A percentile compares a stretch with the other conserved stretches of the same genome.
These are phyloP conservation scores for Pseudogymnoascus pannorum DNA, from an alignment of 2,329 filamentous ascomycete species.

Conservation along the genomic window DNA sequence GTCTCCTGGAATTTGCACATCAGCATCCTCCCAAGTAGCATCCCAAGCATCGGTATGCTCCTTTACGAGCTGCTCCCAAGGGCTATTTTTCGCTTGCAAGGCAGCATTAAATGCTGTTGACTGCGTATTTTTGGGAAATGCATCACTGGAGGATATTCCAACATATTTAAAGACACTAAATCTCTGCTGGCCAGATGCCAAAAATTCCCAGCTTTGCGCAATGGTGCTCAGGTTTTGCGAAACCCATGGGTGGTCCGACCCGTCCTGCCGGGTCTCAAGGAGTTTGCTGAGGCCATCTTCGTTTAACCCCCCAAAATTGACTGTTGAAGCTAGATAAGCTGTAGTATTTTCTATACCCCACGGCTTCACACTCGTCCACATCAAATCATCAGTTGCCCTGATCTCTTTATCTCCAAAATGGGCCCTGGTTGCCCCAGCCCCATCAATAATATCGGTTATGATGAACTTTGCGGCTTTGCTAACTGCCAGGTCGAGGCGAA, in stretches of 20 bases:
- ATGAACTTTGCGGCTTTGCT: constrained; percentile 32
- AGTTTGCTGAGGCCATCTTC: constrained; percentile 22
- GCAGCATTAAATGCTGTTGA: constrained; percentile 32
- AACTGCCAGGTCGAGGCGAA: too few relatives aligned
- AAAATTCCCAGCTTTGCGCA: constrained; percentile 42
- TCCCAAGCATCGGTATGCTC: constrained; percentile 16
- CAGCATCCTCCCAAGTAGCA: constrained; percentile 1
- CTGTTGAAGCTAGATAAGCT: constrained; percentile 46
- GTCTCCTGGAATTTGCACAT: constrained; percentile 34
- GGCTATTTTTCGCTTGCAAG: constrained; percentile 26
- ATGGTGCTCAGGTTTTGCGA: constrained; percentile 50
- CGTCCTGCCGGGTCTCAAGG: constrained; percentile 28
- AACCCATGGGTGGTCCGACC: constrained; percentile 38
- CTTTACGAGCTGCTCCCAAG: constrained; percentile 11
- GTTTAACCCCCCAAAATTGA: constrained; percentile 24
- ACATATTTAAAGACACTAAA: constrained; percentile 48
- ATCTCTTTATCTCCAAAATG: constrained; percentile 45
- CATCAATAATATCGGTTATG: constrained; percentile 55
- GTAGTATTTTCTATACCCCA: constrained; percentile 49
- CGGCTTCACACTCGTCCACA: constrained; percentile 56
- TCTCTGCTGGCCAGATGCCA: too few relatives aligned
- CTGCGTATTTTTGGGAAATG: constrained; percentile 44
- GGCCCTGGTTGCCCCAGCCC: constrained; percentile 54
- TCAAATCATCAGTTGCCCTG: constrained; percentile 38
- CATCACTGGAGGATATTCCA: constrained; percentile 55